phyloP scores from a whole-genome alignment of 768 basidiomycete genomes.

The Hemileccinum impolitum region DNA sequence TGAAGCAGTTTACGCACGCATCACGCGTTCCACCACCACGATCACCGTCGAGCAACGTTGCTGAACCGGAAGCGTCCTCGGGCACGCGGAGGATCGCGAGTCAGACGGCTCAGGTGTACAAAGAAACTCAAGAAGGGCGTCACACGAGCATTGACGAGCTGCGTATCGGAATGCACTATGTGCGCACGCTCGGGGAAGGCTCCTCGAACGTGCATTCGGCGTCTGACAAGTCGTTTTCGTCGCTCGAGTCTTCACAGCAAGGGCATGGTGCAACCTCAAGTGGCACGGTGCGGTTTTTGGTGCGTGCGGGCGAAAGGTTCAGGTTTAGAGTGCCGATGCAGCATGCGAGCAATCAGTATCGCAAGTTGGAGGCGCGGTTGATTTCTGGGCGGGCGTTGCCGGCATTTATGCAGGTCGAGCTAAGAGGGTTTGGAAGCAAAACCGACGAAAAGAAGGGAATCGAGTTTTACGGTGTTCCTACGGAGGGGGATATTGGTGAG shows the following conservation, averaged over 20 bases:
- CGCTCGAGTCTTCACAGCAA: conserved; percentile 56
- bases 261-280: conserved; percentile 26
- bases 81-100: conserved; percentile 49
- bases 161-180: conserved; percentile 65
- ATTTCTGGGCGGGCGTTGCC: conserved; percentile 54
- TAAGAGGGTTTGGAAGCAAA: conserved; percentile 34
- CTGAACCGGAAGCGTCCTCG: conserved; percentile 20
- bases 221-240: conserved; percentile 52
- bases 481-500: conserved; percentile 49
- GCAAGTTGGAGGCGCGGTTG: conserved; percentile 46
- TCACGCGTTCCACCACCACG: conserved; percentile 63
- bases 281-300: conserved; percentile 40
- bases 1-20: conserved; percentile 71
- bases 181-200: conserved; percentile 64
- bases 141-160: conserved; percentile 59
- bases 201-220: conserved; percentile 27
- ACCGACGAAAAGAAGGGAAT: conserved; percentile 45
- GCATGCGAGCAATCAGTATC: conserved; percentile 23
- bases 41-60: conserved; percentile 32
- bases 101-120: conserved; percentile 61
- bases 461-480: conserved; percentile 56
- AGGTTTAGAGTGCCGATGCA: conserved; percentile 51
- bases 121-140: conserved; percentile 33
- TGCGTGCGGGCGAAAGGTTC: conserved; percentile 57
- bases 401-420: conserved; percentile 51